These are phyloP conservation scores for Thymus quinquecostatus DNA, from an alignment of 257 asterid species.

Conservation along the genomic window DNA sequence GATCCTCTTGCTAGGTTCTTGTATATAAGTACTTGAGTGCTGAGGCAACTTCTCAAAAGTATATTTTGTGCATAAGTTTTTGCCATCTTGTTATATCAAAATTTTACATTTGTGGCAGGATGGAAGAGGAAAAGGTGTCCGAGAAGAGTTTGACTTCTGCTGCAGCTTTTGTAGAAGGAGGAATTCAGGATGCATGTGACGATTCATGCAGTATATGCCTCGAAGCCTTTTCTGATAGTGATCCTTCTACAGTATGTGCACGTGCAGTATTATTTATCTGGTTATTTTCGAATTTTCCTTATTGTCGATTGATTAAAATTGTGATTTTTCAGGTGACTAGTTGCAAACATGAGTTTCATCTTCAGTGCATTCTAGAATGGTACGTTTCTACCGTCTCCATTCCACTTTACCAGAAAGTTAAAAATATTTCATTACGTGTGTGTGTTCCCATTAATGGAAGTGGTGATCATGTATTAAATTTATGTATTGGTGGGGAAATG, in stretches of 20 bases:
- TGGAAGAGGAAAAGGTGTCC: conserved; percentile 67
- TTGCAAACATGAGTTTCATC: conserved; percentile 94
- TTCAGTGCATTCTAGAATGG: conserved; percentile 94
- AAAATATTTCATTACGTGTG: background rate
- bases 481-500: background rate
- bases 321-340: conserved; percentile 68
- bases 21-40: background rate
- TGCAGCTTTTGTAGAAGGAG: conserved; percentile 95
- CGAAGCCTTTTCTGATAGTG: conserved; percentile 74
- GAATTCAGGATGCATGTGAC: conserved; percentile 90
- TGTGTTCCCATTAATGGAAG: background rate
- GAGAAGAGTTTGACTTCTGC: conserved; percentile 72
- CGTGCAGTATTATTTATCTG: background rate
- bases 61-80: background rate
- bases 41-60: background rate
- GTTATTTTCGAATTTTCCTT: background rate
- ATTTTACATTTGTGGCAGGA: conserved; percentile 46
- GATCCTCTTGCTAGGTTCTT: conserved; percentile 7
- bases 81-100: conserved; percentile 12
- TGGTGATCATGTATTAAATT: background rate
- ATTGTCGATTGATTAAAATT: conserved; percentile 14
- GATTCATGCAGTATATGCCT: conserved; percentile 96
- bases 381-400: conserved; percentile 26
- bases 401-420: background rate
- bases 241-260: conserved; percentile 75